These are phyloP conservation scores for Coniferiporia weirii DNA, from an alignment of 1,284 basidiomycete species.

Conservation along the genomic window DNA sequence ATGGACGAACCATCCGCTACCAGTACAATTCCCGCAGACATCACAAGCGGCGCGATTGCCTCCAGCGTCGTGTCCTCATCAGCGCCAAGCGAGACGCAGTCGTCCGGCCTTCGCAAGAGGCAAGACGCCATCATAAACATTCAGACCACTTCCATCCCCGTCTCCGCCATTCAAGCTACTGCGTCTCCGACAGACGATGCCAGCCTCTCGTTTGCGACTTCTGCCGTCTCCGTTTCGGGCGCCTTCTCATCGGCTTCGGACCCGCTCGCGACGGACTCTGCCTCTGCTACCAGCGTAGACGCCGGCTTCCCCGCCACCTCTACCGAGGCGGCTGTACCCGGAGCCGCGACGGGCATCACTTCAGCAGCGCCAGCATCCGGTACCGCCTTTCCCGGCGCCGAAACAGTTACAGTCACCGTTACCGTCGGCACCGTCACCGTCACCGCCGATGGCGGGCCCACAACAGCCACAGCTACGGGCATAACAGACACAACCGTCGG, in stretches of 20 bases:
- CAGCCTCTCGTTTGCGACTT: background rate
- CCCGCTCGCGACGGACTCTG: background rate
- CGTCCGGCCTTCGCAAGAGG: background rate
- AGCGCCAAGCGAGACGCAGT: background rate
- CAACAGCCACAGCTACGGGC: no score
- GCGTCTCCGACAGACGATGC: background rate
- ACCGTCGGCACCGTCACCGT: constrained; percentile 5
- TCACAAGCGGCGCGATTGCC: background rate
- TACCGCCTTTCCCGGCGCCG: background rate
- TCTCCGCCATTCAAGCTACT: background rate
- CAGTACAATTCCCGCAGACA: no score
- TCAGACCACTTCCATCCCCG: constrained; percentile 1
- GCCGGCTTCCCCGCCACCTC: background rate
- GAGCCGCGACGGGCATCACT: background rate
- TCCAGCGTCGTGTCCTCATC: background rate
- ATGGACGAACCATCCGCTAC: background rate
- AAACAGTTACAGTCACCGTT: constrained; percentile 11
- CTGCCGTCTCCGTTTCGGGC: background rate
- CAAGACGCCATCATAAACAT: constrained; percentile 15
- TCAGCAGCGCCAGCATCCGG: background rate
- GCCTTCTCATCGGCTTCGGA: background rate
- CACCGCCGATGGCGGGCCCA: background rate
- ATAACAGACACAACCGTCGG: background rate
- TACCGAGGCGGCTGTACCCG: background rate
- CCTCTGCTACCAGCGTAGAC: background rate